Conservation (phyloP, 176 grass and related monocot species). For the Zizania latifolia region DNA sequence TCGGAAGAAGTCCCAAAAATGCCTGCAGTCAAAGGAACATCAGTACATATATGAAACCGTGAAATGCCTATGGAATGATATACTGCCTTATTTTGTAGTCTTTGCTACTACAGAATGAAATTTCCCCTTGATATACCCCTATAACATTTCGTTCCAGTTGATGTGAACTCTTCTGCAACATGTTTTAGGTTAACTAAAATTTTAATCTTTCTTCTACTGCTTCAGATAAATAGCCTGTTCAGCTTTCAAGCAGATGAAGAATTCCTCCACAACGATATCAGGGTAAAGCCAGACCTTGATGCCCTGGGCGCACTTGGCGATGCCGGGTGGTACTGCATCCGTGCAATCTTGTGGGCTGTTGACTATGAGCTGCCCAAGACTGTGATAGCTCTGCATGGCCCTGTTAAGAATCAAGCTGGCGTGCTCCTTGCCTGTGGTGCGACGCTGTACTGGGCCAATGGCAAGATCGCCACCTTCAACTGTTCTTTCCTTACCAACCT, state of each 20-base stretch:
- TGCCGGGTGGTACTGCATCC: constrained; percentile 73
- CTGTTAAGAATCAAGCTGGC: constrained; percentile 51
- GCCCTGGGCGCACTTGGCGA: constrained; percentile 65
- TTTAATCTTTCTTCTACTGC: neutral
- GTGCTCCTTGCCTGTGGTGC: constrained; percentile 57
- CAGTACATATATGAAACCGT: neutral
- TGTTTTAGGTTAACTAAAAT: neutral
- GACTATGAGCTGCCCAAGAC: constrained; percentile 54
- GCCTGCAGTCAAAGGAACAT: neutral
- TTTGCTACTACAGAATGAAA: neutral
- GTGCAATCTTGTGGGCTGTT: constrained; percentile 59
- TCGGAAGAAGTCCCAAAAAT: neutral
- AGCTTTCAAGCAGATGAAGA: constrained; percentile 38
- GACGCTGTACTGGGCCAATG: constrained; percentile 47
- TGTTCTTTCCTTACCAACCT: constrained; percentile 65
- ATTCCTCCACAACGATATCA: constrained; percentile 78
- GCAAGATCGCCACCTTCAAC: constrained; percentile 43
- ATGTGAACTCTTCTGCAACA: neutral
- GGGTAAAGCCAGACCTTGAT: constrained; percentile 82
- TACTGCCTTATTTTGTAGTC: neutral
- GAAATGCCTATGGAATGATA: constrained; percentile 8
- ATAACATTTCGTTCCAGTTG: neutral
- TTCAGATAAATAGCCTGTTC: constrained; percentile 57
- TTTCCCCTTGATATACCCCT: neutral
- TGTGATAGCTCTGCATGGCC: constrained; percentile 16